Percentiles rank a stretch among this genome's conserved stretches.
Conservation (phyloP, 1,284 basidiomycete genomes). For the Agroathelia rolfsii region DNA sequence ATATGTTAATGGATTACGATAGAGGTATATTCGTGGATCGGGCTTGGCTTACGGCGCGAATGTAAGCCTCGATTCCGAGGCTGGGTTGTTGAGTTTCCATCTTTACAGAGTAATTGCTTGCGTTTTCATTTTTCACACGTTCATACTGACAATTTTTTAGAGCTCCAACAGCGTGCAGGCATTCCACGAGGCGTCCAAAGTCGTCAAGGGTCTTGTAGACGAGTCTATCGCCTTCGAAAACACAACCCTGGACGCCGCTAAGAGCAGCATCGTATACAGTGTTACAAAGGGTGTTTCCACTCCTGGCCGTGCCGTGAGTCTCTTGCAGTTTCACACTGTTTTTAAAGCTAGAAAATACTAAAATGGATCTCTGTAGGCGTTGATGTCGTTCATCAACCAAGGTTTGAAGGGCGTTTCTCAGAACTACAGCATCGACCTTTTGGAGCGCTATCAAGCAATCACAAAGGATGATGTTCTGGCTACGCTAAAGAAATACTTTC, state of each 20-base stretch:
- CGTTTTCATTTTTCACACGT: too few relatives aligned
- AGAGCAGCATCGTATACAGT: conserved; percentile 82
- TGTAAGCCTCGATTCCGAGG: conserved; percentile 72
- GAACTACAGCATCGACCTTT: conserved; percentile 62
- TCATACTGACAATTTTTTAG: conserved; percentile 31
- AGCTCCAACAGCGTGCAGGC: conserved; percentile 85
- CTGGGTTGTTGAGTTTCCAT: conserved; percentile 73
- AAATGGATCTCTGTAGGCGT: conserved; percentile 38
- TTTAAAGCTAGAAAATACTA: neutral
- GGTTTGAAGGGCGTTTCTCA: conserved; percentile 73
- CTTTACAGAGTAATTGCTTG: conserved; percentile 81
- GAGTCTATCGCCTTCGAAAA: conserved; percentile 73
- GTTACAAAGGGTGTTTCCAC: conserved; percentile 80
- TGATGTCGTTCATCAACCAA: conserved; percentile 79
- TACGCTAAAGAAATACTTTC: conserved; percentile 67
- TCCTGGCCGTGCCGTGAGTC: conserved; percentile 69
- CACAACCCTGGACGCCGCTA: conserved; percentile 84
- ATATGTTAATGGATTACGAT: too few relatives aligned
- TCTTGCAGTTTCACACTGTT: conserved; percentile 1
- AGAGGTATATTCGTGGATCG: conserved; percentile 82
- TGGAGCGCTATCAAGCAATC: conserved; percentile 73
- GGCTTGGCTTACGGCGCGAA: conserved; percentile 92
- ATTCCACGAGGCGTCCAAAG: conserved; percentile 71
- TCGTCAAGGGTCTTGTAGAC: conserved; percentile 69
- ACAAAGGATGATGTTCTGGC: conserved; percentile 69